phyloP scores from a whole-genome alignment of 164 flowering plant genomes.

The Vitis cinerea region DNA sequence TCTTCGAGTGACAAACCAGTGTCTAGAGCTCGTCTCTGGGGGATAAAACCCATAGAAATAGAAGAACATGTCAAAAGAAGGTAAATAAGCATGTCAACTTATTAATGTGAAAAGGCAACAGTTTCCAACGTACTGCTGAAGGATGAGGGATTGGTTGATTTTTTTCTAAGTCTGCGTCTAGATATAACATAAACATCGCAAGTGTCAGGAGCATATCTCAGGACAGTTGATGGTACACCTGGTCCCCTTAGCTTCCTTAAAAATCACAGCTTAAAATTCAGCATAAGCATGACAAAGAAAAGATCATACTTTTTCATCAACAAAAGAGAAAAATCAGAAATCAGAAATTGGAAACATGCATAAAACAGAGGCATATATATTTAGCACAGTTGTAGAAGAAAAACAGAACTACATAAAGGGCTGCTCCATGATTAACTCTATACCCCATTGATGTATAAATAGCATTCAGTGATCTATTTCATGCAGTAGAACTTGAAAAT shows the following conservation, averaged over 20 bases:
- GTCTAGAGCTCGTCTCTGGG: slow-evolving; percentile 25
- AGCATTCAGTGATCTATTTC: not conserved
- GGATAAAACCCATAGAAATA: slow-evolving; percentile 2
- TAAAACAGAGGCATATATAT: too few relatives aligned
- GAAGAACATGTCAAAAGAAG: not conserved
- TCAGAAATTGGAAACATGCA: too few relatives aligned
- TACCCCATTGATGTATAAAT: not conserved
- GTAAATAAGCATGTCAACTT: not conserved
- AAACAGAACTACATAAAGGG: not conserved
- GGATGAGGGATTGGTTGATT: slow-evolving; percentile 25
- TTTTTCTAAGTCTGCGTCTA: slow-evolving; percentile 35
- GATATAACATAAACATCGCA: slow-evolving; percentile 65
- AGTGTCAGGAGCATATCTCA: slow-evolving; percentile 50
- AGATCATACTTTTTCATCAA: not conserved
- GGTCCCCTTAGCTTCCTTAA: slow-evolving; percentile 61
- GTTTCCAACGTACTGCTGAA: slow-evolving; percentile 32
- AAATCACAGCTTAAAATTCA: not conserved
- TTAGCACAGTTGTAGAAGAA: too few relatives aligned
- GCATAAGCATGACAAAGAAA: not conserved
- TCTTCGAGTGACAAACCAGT: slow-evolving; percentile 9
- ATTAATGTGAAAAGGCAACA: not conserved
- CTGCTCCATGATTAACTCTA: not conserved
- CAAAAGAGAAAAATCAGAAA: not conserved
- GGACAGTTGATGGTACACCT: slow-evolving; percentile 49
- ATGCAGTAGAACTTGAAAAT: not conserved